Conservation (phyloP, 2,329 filamentous ascomycete species). For the Microdochium paspali region DNA sequence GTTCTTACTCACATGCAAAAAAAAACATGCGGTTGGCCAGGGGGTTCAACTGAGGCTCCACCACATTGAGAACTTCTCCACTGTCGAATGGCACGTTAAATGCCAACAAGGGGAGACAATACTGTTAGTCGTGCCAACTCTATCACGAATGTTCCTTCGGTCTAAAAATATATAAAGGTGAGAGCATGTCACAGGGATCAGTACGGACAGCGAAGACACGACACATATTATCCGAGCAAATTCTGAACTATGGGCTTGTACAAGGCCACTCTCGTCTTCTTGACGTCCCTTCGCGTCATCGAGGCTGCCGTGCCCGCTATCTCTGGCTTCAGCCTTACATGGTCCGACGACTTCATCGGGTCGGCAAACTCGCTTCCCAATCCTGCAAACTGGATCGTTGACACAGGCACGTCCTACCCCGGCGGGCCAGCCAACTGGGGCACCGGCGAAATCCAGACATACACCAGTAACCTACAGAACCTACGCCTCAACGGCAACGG, state of each 20-base stretch:
- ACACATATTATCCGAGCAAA: not conserved
- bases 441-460: slow-evolving; percentile 36
- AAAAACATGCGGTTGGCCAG: not conserved
- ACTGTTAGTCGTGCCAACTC: not conserved
- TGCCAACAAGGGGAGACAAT: not conserved
- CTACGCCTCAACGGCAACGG: slow-evolving; percentile 25
- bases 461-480: slow-evolving; percentile 30
- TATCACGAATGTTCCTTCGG: not conserved
- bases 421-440: slow-evolving; percentile 37
- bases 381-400: slow-evolving; percentile 29
- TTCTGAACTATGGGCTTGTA: not conserved
- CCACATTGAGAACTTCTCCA: not conserved
- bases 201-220: not conserved
- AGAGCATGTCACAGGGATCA: not conserved
- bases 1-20: not conserved
- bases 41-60: not conserved
- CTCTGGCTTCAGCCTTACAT: not conserved
- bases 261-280: not conserved
- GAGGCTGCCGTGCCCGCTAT: not conserved
- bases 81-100: not conserved
- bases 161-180: not conserved
- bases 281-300: not conserved
- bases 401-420: slow-evolving; percentile 34
- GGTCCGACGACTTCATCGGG: slow-evolving; percentile 23
- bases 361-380: slow-evolving; percentile 20